phyloP scores from a whole-genome alignment of 371 early-diverging fungal genomes.

The Saksenaea vasiformis region DNA sequence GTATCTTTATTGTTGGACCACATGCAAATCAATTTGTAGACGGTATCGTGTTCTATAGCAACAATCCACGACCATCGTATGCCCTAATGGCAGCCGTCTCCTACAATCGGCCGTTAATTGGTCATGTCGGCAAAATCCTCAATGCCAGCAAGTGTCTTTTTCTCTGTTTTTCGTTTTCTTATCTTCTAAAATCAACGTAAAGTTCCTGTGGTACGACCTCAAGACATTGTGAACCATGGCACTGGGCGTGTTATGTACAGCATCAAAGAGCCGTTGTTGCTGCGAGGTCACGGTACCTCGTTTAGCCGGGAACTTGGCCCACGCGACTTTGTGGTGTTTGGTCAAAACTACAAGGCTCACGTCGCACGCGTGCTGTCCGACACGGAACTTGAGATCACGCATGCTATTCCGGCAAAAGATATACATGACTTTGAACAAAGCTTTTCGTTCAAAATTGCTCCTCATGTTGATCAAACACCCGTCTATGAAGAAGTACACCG shows the following conservation, averaged over 20 bases:
- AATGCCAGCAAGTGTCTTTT: constrained; percentile 59
- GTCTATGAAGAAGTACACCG: constrained; percentile 85
- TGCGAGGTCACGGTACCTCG: constrained; percentile 68
- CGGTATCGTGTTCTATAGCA: constrained; percentile 78
- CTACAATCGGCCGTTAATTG: constrained; percentile 80
- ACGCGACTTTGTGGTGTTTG: constrained; percentile 67
- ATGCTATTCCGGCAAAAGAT: constrained; percentile 19
- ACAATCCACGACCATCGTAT: constrained; percentile 77
- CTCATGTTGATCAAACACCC: constrained; percentile 86
- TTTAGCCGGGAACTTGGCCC: constrained; percentile 71
- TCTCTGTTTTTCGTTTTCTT: background rate
- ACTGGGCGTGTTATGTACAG: constrained; percentile 73
- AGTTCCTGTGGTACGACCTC: constrained; percentile 93
- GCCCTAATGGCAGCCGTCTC: constrained; percentile 86
- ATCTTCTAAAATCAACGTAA: background rate
- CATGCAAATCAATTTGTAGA: constrained; percentile 98
- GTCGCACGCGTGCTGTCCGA: constrained; percentile 82
- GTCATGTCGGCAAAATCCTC: constrained; percentile 75
- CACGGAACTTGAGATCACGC: constrained; percentile 65
- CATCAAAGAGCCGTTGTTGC: constrained; percentile 57
- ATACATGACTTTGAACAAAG: background rate
- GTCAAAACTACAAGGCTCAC: constrained; percentile 65
- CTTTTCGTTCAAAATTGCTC: constrained; percentile 66
- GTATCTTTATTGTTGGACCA: constrained; percentile 94
- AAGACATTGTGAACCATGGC: constrained; percentile 81